Evolutionary conservation across 1,139 yeast species (phyloP).

Genomic region (Debaryomyces psychrophilus): DNA sequence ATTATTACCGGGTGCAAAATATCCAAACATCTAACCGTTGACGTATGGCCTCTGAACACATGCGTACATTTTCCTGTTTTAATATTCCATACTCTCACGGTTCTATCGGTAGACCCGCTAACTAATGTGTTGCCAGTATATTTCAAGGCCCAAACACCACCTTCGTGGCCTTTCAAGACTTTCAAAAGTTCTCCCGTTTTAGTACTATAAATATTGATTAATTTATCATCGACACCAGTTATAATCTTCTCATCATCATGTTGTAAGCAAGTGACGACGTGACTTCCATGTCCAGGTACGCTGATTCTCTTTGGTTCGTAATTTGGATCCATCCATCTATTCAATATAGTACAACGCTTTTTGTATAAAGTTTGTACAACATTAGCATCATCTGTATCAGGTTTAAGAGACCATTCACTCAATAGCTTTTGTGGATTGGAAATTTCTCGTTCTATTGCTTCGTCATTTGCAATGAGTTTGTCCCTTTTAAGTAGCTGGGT

Average conservation of each 20-base stretch:
- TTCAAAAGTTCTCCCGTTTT: slow-evolving; percentile 68
- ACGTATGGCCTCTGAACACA: slow-evolving; percentile 85
- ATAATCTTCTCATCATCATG: slow-evolving; percentile 90
- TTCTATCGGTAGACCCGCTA: slow-evolving; percentile 89
- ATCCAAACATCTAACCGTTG: slow-evolving; percentile 90
- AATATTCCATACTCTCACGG: slow-evolving; percentile 87
- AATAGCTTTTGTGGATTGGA: slow-evolving; percentile 30
- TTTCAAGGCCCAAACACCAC: slow-evolving; percentile 98
- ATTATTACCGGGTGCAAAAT: slow-evolving; percentile 68
- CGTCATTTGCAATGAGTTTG: slow-evolving; percentile 46
- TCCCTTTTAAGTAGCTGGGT: slow-evolving; percentile 55
- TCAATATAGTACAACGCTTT: slow-evolving; percentile 63
- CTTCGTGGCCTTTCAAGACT: slow-evolving; percentile 85
- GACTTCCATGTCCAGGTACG: slow-evolving; percentile 68
- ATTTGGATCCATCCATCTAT: slow-evolving; percentile 82
- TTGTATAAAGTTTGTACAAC: slow-evolving; percentile 62
- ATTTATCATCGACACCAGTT: slow-evolving; percentile 89
- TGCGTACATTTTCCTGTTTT: slow-evolving; percentile 77
- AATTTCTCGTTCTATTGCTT: slow-evolving; percentile 40
- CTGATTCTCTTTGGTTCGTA: slow-evolving; percentile 72
- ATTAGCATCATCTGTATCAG: slow-evolving; percentile 23
- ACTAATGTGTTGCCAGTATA: slow-evolving; percentile 83
- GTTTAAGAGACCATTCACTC: slow-evolving; percentile 34
- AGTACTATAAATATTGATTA: slow-evolving; percentile 81
- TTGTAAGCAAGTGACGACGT: slow-evolving; percentile 91